Conservation (phyloP, 2,329 filamentous ascomycete genomes). For the Chaetothyriales sp. region DNA sequence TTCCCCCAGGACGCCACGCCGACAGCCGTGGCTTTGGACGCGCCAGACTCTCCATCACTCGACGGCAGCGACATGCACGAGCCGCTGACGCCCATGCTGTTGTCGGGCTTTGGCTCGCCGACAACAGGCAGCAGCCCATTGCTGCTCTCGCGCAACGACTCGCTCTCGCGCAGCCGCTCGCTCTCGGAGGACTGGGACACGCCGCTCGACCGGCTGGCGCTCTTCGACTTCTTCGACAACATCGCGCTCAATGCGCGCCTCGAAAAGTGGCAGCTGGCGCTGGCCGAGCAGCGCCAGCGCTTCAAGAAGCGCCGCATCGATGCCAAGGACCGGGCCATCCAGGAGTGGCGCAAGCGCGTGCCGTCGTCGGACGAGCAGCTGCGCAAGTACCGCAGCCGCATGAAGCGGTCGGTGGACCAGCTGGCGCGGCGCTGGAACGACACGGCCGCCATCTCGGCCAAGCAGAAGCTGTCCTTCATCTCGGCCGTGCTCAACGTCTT, state of each 20-base stretch:
- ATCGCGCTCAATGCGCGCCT: slow-evolving; percentile 77
- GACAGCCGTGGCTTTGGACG: slow-evolving; percentile 6
- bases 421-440: slow-evolving; percentile 78
- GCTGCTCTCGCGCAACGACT: slow-evolving; percentile 57
- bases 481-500: slow-evolving; percentile 95
- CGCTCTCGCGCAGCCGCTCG: slow-evolving; percentile 72
- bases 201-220: slow-evolving; percentile 73
- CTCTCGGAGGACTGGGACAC: slow-evolving; percentile 80
- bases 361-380: slow-evolving; percentile 84
- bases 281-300: slow-evolving; percentile 72
- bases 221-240: slow-evolving; percentile 91
- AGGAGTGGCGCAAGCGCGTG: slow-evolving; percentile 78
- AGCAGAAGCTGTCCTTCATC: slow-evolving; percentile 94
- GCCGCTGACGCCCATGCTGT: slow-evolving; percentile 21
- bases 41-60: background rate
- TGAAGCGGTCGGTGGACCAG: slow-evolving; percentile 80
- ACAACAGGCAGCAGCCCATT: slow-evolving; percentile 34
- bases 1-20: slow-evolving; percentile 12
- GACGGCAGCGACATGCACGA: slow-evolving; percentile 24
- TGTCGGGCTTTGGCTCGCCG: slow-evolving; percentile 27
- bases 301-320: slow-evolving; percentile 65
- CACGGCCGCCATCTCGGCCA: slow-evolving; percentile 69
- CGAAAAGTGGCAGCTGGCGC: slow-evolving; percentile 73
- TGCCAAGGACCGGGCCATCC: slow-evolving; percentile 79
- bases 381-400: slow-evolving; percentile 74